A percentile compares a stretch with the other conserved stretches of the same genome.
Conservation (phyloP, 495 filamentous ascomycete species). For the Penicillium simplicissimum region DNA sequence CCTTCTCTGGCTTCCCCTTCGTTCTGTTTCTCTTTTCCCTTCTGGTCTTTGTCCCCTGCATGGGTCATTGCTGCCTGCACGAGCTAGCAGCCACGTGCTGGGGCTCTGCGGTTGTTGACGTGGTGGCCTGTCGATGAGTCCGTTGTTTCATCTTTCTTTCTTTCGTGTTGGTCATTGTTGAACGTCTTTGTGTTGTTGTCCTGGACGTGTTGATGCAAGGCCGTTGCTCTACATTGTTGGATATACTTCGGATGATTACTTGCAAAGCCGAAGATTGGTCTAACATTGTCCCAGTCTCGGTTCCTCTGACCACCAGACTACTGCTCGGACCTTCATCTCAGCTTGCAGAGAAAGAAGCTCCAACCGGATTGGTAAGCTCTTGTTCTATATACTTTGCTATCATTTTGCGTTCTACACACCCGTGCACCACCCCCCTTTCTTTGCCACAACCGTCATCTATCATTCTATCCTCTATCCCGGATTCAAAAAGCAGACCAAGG, state of each 20-base stretch:
- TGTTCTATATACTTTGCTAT: neutral
- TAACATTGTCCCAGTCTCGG: neutral
- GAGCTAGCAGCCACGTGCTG: conserved; percentile 21
- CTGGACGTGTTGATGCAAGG: neutral
- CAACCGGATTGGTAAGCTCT: neutral
- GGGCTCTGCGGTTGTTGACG: conserved; percentile 21
- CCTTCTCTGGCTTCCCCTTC: neutral
- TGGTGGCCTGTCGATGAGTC: neutral
- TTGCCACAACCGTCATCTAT: neutral
- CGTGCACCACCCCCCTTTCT: neutral
- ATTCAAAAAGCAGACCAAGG: neutral
- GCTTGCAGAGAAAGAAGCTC: neutral
- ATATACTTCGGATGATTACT: neutral
- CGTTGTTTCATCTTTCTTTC: neutral
- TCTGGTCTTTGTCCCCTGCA: conserved; percentile 22
- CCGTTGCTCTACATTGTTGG: neutral
- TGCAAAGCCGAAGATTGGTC: neutral
- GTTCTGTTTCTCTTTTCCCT: neutral
- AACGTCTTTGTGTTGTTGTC: neutral
- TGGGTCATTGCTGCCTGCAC: conserved; percentile 21
- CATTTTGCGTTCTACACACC: neutral
- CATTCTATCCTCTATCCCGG: neutral
- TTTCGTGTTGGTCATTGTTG: neutral
- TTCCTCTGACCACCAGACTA: neutral
- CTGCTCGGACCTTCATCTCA: neutral